These are phyloP conservation scores for Hygrophorus pudorinus DNA, from an alignment of 768 basidiomycete genomes.

Conservation along the genomic window DNA sequence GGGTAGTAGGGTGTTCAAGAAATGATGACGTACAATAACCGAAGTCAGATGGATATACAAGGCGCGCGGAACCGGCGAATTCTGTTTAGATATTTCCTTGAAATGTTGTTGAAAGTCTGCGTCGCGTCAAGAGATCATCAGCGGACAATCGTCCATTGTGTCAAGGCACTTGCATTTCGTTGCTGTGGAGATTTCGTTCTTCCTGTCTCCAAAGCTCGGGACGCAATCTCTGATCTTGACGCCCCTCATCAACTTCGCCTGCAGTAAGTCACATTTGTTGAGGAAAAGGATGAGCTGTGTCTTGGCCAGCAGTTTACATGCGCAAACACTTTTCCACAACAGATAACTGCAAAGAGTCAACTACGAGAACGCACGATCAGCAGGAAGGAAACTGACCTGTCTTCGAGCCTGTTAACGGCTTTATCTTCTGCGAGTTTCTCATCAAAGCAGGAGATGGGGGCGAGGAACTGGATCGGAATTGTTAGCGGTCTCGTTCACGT, in stretches of 20 bases:
- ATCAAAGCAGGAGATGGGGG: constrained; percentile 72
- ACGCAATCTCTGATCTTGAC: constrained; percentile 57
- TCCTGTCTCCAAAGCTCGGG: constrained; percentile 63
- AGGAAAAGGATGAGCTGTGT: constrained; percentile 53
- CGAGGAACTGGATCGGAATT: constrained; percentile 39
- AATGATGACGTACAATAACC: constrained; percentile 70
- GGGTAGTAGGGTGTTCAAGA: too few relatives aligned
- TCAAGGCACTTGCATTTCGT: constrained; percentile 47
- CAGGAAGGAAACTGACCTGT: neutral
- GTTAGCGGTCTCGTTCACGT: too few relatives aligned
- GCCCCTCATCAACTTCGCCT: constrained; percentile 62
- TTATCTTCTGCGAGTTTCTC: constrained; percentile 66
- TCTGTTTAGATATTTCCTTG: constrained; percentile 55
- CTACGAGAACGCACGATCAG: too few relatives aligned
- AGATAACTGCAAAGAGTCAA: constrained; percentile 71
- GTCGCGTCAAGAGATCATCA: neutral
- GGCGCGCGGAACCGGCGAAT: constrained; percentile 53
- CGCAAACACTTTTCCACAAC: constrained; percentile 68
- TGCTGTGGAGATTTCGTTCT: constrained; percentile 60
- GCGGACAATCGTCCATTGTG: neutral
- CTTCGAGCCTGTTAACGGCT: constrained; percentile 58
- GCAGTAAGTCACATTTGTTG: constrained; percentile 65
- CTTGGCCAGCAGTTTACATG: constrained; percentile 50
- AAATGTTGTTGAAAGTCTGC: constrained; percentile 76
- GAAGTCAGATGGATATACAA: constrained; percentile 71